These are phyloP conservation scores for Melaleuca alternifolia DNA, from an alignment of 345 rosid genomes.

Conservation along the genomic window DNA sequence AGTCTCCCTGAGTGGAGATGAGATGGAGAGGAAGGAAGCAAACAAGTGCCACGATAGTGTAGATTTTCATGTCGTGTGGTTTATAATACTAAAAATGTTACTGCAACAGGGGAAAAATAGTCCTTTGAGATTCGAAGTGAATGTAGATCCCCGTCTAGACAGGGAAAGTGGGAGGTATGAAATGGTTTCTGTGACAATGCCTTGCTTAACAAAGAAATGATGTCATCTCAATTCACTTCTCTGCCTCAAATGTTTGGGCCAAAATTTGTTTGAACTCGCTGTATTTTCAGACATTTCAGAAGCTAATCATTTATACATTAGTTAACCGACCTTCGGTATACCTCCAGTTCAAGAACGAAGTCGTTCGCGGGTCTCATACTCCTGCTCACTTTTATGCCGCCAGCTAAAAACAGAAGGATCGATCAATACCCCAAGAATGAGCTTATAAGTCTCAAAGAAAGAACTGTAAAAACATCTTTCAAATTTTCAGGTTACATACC, in stretches of 20 bases:
- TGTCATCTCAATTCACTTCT: not conserved
- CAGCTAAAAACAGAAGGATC: not conserved
- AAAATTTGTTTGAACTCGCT: not conserved
- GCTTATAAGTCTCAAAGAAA: not conserved
- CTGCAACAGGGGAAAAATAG: conserved; percentile 29
- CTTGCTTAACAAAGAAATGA: conserved; percentile 7
- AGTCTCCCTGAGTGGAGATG: conserved; percentile 1
- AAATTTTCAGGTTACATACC: not conserved
- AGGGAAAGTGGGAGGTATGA: conserved; percentile 24
- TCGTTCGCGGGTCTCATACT: not conserved
- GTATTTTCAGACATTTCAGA: not conserved
- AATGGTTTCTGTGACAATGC: conserved; percentile 24
- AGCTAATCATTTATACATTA: not conserved
- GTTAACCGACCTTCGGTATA: not conserved
- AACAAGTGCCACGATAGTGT: not conserved
- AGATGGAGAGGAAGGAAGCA: not conserved
- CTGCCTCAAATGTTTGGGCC: not conserved
- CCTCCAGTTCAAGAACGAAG: not conserved
- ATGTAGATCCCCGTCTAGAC: conserved; percentile 18
- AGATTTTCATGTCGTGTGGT: conserved; percentile 27
- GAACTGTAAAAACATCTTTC: not conserved
- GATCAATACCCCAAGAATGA: not conserved
- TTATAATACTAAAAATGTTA: conserved; percentile 20
- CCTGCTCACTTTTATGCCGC: not conserved
- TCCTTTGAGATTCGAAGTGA: conserved; percentile 28